Percentiles rank a stretch among this genome's conserved stretches.
These are phyloP conservation scores for Auricularia sp. DNA, from an alignment of 768 basidiomycete species.

Conservation along the genomic window DNA sequence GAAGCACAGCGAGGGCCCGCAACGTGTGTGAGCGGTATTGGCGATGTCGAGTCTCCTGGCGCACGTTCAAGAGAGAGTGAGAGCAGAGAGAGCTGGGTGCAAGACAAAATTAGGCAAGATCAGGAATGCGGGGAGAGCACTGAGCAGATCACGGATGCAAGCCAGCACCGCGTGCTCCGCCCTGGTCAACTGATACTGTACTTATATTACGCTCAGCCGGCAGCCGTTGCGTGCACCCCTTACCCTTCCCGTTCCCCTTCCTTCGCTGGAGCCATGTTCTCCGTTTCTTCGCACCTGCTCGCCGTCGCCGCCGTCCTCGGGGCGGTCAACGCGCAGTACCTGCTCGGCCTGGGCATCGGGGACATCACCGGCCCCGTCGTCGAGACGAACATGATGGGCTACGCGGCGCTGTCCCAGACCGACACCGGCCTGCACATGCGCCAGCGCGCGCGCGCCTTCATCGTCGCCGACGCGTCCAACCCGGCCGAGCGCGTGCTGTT, in stretches of 20 bases:
- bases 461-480: conserved; percentile 36
- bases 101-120: too few relatives aligned
- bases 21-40: too few relatives aligned
- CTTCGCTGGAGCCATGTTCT: background rate
- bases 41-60: too few relatives aligned
- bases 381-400: conserved; percentile 82
- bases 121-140: background rate
- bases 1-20: too few relatives aligned
- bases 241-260: background rate
- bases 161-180: background rate
- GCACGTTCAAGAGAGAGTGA: too few relatives aligned
- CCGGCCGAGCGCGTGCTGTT: conserved; percentile 57
- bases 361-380: conserved; percentile 74
- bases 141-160: background rate
- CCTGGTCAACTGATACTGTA: background rate
- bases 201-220: background rate
- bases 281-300: background rate
- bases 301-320: background rate
- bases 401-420: conserved; percentile 53
- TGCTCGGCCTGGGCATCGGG: conserved; percentile 55
- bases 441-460: conserved; percentile 66
- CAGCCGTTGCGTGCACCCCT: background rate
- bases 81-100: too few relatives aligned
- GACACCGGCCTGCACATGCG: conserved; percentile 74
- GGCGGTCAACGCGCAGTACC: conserved; percentile 34